Evolutionary conservation across 176 grass and related monocot species (phyloP), one percentile per base, ranked within the genome.

Genomic region (Elymus sibiricus): DNA sequence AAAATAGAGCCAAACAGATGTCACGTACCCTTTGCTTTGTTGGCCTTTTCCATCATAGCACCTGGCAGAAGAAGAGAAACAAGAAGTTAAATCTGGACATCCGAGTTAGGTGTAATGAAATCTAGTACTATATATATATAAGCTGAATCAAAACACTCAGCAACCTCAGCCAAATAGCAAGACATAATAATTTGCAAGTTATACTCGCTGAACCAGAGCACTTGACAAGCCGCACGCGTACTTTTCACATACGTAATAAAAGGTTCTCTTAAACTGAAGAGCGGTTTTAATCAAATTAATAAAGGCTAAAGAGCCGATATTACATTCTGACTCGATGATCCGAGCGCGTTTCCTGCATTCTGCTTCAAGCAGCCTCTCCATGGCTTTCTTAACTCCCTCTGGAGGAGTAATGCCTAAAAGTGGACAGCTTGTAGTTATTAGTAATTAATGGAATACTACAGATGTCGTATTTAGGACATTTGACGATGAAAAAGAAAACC

Each of bases 341-440:
- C 91, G 96, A n/a, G 95, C 95, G 44, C 96, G 90, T 6, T 95
- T 98, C 86, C 68, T 98, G 82, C 96, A 90, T 81, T 98, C 96
- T 56, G 96, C 96, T 86, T 98, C 96, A 5, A 90, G 91, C 74
- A 95, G 96, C 96, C 95, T 98, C 82, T 98, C 96, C 96, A 98
- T 95, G 85, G 93, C 96, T 65, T 70, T 90, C 86, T 91, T 98
- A 19, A 94, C 90, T 22, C 91, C 88, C 37, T 72, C 70, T 65
- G 96, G 88, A 53, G 93, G 96, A 65, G 88, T 89, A 82, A 98
- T 98, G 75, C 95, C 96, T 64, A 26, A n/a, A 64, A 5, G 6
- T 29, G 61, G 14, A 49, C 46, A 16, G 46, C 5, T 49, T 49
- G 46, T 49, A 16, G 46, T 6, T 49, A 49, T 49, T 49, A 49